Evolutionary conservation across 345 rosid genomes (phyloP).

Genomic region (Brassica carinata): DNA sequence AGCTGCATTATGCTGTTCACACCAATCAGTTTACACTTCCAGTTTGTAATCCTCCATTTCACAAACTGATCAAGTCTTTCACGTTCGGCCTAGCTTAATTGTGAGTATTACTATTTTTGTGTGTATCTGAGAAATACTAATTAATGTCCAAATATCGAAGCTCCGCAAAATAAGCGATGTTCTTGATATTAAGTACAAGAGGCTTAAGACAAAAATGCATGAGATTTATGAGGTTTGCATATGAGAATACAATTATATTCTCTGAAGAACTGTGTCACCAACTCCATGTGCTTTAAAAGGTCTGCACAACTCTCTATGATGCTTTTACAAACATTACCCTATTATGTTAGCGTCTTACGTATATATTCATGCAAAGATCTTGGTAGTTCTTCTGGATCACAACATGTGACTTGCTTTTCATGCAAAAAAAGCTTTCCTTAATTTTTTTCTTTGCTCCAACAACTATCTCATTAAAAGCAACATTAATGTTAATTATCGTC

Average conservation of each 20-base stretch:
- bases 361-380: slow-evolving; percentile 38
- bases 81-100: background rate
- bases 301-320: slow-evolving; percentile 30
- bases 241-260: slow-evolving; percentile 13
- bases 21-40: slow-evolving; percentile 16
- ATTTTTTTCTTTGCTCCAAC: slow-evolving; percentile 31
- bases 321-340: slow-evolving; percentile 27
- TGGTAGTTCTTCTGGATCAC: slow-evolving; percentile 32
- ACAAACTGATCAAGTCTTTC: background rate
- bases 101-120: background rate
- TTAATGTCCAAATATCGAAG: slow-evolving; percentile 13
- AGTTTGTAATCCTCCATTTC: background rate
- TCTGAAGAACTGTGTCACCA: slow-evolving; percentile 27
- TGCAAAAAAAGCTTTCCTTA: slow-evolving; percentile 37
- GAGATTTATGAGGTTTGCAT: slow-evolving; percentile 4
- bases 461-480: slow-evolving; percentile 33
- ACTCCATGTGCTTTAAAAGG: slow-evolving; percentile 40
- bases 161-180: background rate
- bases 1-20: slow-evolving; percentile 24
- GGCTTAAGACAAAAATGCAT: slow-evolving; percentile 20
- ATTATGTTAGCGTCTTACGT: slow-evolving; percentile 23
- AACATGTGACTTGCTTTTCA: slow-evolving; percentile 42
- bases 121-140: slow-evolving; percentile 6
- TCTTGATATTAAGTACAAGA: slow-evolving; percentile 3
- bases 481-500: slow-evolving; percentile 13